phyloP scores from a whole-genome alignment of 2,329 filamentous ascomycete genomes.

The Ceratocystis eucalypticola region DNA sequence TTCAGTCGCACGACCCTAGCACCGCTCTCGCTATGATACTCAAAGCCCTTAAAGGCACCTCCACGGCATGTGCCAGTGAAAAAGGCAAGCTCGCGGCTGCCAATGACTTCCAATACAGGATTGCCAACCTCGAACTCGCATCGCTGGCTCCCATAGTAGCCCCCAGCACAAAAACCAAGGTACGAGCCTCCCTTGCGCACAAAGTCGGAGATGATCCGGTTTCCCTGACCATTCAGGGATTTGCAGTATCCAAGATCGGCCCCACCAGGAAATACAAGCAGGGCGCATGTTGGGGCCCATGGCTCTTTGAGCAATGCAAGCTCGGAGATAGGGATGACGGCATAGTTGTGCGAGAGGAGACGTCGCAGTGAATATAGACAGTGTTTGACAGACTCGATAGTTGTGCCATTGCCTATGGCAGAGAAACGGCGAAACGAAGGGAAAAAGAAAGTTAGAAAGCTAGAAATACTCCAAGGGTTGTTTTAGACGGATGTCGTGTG shows the following conservation, averaged over 20 bases:
- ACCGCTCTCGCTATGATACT: conserved; percentile 77
- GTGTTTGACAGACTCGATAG: conserved; percentile 77
- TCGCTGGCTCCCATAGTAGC: conserved; percentile 67
- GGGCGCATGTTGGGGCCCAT: conserved; percentile 73
- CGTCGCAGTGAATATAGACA: conserved; percentile 76
- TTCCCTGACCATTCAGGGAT: conserved; percentile 74
- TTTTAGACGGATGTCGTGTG: background rate
- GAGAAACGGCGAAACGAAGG: background rate
- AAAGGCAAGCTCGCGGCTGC: conserved; percentile 71
- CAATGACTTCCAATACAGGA: conserved; percentile 61
- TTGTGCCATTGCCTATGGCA: conserved; percentile 62
- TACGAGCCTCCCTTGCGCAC: conserved; percentile 76
- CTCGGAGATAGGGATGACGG: conserved; percentile 73
- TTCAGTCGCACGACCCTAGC: conserved; percentile 57
- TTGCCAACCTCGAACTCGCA: conserved; percentile 92
- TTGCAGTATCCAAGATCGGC: conserved; percentile 89
- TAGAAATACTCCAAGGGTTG: background rate
- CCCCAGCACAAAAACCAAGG: conserved; percentile 85
- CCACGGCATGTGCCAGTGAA: conserved; percentile 79
- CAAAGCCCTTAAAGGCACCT: conserved; percentile 76
- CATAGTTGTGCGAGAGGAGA: conserved; percentile 79
- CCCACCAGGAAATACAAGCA: conserved; percentile 84
- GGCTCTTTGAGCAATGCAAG: conserved; percentile 76
- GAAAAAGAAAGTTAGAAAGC: background rate
- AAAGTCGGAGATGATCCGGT: conserved; percentile 69